Evolutionary conservation across 176 grass and related monocot genomes (phyloP), one percentile per base, ranked within the genome.

Genomic region (Musa schizocarpa): DNA sequence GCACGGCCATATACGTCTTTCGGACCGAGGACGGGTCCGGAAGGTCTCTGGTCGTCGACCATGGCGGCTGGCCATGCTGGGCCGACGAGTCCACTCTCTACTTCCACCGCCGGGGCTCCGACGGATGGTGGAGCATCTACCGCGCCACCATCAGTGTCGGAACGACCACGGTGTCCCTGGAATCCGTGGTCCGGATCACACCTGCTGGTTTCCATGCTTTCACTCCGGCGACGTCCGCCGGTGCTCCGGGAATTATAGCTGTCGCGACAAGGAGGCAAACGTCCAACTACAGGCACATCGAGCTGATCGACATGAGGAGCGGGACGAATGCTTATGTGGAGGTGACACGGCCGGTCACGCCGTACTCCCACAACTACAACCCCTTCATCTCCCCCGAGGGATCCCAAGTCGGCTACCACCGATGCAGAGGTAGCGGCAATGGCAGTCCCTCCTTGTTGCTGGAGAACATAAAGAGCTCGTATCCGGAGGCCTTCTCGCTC

Each of bases 51-150:
- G 5, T 81, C 11, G 20, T 88, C 57, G 71, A 54, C 3, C 82
- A 89, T 62, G 90, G 68, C 53, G 89, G 94, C 0, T 97, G 94
- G 94, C 94, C 94, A 7, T 80, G 77, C 70, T 93, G 90, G 94
- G 88, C 87, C 67, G 93, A 92, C 21, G 88, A 90, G 0, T n/a
- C 56, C 68, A 93, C 90, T 52, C 8, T 97, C 67, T 97, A 83
- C 82, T 97, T 97, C 94, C 94, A 93, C 74, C 90, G 88, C 72
- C 82, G 87, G 2, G 87, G 83, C 61, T 70, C 68, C 76, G 80
- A 92, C 13, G 94, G 88, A 13, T 93, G 94, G 90, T 93, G 85
- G 86, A 69, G 90, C 24, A 84, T 93, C 25, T 91, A 90, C 84
- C 82, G 86, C 51, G 94, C 90, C 75, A 65, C 4, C 53, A 12